Conservation (phyloP, 345 rosid species). For the Syzygium oleosum region DNA sequence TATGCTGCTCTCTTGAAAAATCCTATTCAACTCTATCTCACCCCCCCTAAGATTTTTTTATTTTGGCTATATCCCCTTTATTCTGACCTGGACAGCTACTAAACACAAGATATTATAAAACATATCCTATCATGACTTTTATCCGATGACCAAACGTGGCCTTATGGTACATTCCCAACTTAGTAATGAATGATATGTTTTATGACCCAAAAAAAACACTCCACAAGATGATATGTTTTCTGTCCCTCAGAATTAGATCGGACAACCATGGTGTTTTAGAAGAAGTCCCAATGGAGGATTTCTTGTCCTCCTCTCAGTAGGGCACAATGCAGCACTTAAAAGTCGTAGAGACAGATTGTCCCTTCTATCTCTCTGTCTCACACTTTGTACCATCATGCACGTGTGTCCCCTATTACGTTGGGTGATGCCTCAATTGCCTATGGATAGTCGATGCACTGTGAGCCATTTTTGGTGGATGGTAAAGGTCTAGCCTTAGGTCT, state of each 20-base stretch:
- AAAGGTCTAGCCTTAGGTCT: background rate
- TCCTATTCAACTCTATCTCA: no score
- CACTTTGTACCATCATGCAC: background rate
- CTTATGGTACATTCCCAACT: no score
- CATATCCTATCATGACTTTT: no score
- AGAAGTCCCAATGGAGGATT: background rate
- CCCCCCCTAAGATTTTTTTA: no score
- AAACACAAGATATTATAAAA: no score
- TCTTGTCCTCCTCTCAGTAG: background rate
- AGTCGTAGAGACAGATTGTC: background rate
- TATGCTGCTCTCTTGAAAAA: no score
- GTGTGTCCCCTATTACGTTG: background rate
- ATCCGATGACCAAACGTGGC: no score
- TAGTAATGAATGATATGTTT: no score
- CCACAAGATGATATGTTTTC: background rate
- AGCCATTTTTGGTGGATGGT: background rate
- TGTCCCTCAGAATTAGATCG: background rate
- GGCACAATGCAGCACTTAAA: background rate
- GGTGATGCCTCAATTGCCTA: background rate
- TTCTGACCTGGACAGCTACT: no score
- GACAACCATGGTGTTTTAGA: background rate
- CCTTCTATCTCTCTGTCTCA: background rate
- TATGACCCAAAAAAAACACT: no score
- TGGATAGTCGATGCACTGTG: background rate
- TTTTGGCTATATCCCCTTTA: no score